phyloP scores from a whole-genome alignment of 768 basidiomycete species.

The Boletus insuetus region DNA sequence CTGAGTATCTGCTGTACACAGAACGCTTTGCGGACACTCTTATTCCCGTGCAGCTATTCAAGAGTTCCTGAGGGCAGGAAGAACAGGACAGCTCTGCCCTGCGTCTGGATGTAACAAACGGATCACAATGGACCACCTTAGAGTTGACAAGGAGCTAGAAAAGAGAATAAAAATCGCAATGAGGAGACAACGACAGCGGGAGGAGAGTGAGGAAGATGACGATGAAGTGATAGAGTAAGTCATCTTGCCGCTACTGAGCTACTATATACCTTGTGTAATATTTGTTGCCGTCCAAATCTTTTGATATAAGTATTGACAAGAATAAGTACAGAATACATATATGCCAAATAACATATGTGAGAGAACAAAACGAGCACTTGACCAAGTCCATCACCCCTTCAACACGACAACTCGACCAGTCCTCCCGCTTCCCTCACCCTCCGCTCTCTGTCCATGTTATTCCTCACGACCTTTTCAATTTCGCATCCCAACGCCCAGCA shows the following conservation, averaged over 20 bases:
- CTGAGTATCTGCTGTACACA: constrained; percentile 27
- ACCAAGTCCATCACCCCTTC: no score
- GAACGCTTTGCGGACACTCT: constrained; percentile 72
- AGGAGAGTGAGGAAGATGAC: constrained; percentile 32
- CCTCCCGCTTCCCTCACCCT: constrained; percentile 63
- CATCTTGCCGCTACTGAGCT: not conserved
- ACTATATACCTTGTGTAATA: constrained; percentile 12
- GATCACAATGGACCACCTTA: constrained; percentile 51
- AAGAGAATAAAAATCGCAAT: constrained; percentile 58
- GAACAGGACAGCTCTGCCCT: constrained; percentile 53
- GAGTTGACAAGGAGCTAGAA: constrained; percentile 54
- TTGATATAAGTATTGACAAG: not conserved
- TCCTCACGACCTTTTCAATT: constrained; percentile 76
- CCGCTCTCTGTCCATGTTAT: constrained; percentile 61
- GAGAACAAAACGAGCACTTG: no score
- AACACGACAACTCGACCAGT: no score
- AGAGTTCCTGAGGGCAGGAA: constrained; percentile 50
- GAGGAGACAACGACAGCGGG: constrained; percentile 48
- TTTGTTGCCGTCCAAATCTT: not conserved
- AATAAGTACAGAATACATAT: not conserved
- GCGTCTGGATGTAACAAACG: constrained; percentile 66
- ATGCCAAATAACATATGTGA: not conserved
- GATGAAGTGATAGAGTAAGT: constrained; percentile 57
- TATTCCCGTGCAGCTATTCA: constrained; percentile 73
- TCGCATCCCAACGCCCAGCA: constrained; percentile 91